Evolutionary conservation across 345 rosid species (phyloP), one percentile per base, ranked within the genome.

Genomic region (Salix dunnii): DNA sequence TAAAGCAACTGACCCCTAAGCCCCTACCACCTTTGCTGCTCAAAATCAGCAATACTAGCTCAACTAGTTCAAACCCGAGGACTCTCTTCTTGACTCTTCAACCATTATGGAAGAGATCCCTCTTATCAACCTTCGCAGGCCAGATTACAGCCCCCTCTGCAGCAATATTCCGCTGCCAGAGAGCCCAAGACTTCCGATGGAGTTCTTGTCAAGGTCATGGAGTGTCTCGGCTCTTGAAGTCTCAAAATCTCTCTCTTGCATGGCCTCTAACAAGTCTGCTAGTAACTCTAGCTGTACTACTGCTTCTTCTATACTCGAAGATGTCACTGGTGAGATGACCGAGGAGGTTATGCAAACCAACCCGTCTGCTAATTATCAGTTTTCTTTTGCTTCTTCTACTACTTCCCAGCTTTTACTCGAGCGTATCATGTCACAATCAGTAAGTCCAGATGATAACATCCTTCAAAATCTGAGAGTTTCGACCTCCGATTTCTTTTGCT

Each of bases 381-480:
- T 88, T 82, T 87, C 97, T 21, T 89, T 89, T 48, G 84, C 89
- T 73, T 88, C 95, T 28, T 87, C 94, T 7, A 90, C 94, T 36
- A 90, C 94, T 67, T 90, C 98, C 35, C 99, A 95, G 85, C 92
- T 93, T 67, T 90, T 95, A 70, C 98, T 95, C 17, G 99, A 95
- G 51, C 99, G 98, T 76, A 95, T 95, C 58, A 90, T 93, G 98
- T 91, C 96, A 28, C 99, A 93, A 68, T 91, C 99, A 76, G 98
- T 92, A 72, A 82, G 85, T 71, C 8, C 71, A 60, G 17, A 5
- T 43, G 23, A 33, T 43, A 12, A 35, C 23, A 67, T 21, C 25
- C 40, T 67, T 36, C 48, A 17, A 28, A 65, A 3, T 17, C 33
- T 31, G 7, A 46, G 58, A 51, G 55, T 16, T 51, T 20, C 21